Conservation (phyloP, 768 basidiomycete species). For the Boletus reticuloceps region DNA sequence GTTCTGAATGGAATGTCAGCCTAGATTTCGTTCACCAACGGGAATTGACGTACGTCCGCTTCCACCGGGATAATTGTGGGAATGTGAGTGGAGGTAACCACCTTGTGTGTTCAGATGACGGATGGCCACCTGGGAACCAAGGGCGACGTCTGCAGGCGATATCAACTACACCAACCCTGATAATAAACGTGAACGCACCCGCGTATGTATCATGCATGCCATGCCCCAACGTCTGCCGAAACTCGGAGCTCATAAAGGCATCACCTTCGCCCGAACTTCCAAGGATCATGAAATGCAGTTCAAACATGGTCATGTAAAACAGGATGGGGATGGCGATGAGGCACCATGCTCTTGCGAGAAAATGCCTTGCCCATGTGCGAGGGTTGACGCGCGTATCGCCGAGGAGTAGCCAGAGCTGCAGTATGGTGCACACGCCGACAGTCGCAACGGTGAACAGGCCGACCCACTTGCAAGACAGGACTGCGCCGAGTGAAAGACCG, state of each 20-base stretch:
- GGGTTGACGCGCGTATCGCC: conserved; percentile 83
- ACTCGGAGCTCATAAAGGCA: conserved; percentile 99
- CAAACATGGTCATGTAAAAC: conserved; percentile 98
- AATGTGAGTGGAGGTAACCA: conserved; percentile 96
- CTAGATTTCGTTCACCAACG: background rate
- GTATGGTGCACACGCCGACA: conserved; percentile 78
- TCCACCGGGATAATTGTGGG: conserved; percentile 85
- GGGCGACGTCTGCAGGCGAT: conserved; percentile 60
- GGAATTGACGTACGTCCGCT: conserved; percentile 67
- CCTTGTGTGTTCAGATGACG: conserved; percentile 97
- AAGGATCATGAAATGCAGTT: conserved; percentile 89
- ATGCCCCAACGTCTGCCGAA: conserved; percentile 89
- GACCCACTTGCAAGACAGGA: conserved; percentile 96
- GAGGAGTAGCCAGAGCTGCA: conserved; percentile 85
- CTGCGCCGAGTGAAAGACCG: conserved; percentile 88
- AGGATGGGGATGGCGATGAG: conserved; percentile 79
- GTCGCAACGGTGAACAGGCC: conserved; percentile 98
- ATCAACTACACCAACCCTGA: background rate
- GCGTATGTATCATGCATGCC: conserved; percentile 94
- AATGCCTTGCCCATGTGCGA: conserved; percentile 75
- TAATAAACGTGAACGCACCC: conserved; percentile 47
- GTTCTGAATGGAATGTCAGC: conserved; percentile 53
- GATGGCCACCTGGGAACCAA: conserved; percentile 80
- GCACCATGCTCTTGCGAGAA: conserved; percentile 85
- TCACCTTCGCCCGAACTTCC: conserved; percentile 94